Evolutionary conservation across 208 protist genomes (phyloP), one percentile per base, ranked within the genome.

Genomic region (Wallacemonas rigidus): DNA sequence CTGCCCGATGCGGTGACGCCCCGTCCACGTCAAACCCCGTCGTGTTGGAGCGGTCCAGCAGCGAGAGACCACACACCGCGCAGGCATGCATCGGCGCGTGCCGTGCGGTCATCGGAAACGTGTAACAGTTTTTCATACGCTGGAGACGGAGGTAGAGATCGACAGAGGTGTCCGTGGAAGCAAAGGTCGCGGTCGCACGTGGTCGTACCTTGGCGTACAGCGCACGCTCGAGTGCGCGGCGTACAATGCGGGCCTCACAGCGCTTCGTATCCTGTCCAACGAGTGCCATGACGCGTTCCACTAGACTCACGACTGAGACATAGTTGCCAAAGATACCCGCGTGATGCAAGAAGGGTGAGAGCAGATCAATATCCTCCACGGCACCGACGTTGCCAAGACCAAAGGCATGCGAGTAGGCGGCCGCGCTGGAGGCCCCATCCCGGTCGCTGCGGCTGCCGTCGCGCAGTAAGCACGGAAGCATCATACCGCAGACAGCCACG

Each of bases 11-110:
- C 45, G 12, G 6, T 50, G 45, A 6, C 45, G 45, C 45, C 36
- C 26, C 55, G 15, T 43, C 38, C 9, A 17, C 55, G 26, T 63
- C 57, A 38, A 63, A 63, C 12, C 40, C 1, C 11, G 6, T 36
- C 40, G 38, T 72, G 17, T 69, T 44, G 6, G 71, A 81, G 67
- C 71, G 67, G 14, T 77, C 69, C 55, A 78, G 77, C 26, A 92
- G 71, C 4, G 81, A 75, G 9, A 94, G 76, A 1, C 85, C 84
- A 60, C 89, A 94, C 35, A 94, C 80, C 3, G 86, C 86, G 64
- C 89, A 94, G 12, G 76, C 76, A 47, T 63, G 75, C 17, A 89
- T 80, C 3, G 88, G 83, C 15, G 75, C 72, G 48, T 88, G 76
- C 12, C 39, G 80, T 36, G 48, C 73, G 48, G 43, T 54, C 50